Evolutionary conservation across 1,139 yeast genomes (phyloP), one percentile per base, ranked within the genome.

Genomic region (Hemisphaericaspora lyxosophila): DNA sequence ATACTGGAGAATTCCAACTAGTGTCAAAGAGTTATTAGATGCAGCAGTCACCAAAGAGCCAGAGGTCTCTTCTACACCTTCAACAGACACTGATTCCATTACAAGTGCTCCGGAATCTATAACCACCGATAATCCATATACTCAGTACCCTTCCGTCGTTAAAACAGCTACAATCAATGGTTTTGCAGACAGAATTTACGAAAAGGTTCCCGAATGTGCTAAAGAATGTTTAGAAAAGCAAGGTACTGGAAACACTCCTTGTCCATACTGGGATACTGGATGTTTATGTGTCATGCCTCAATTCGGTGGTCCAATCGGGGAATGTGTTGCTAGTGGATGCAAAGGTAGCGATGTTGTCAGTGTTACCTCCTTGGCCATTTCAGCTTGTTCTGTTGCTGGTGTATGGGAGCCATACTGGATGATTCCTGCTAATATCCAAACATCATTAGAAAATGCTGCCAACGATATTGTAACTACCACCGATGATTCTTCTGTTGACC

Each of bases 391-490:
- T 30, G 46, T 48, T 12, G 77, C 64, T 18, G 78, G 78, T 36
- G 78, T 70, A 14, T 62, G 64, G 44, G 53, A 64, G 23, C 60
- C 60, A 33, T 56, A 44, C 40, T 71, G 75, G 75, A 60, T 64
- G 60, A 59, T 70, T 36, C 59, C 52, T 26, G 52, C 54, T n/a
- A 55, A 72, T 7, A 59, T 67, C 25, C 57, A 66, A 5, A 42
- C 60, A n/a, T 61, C 47, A 5, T 51, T 71, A 28, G 50, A 53
- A 5, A 37, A 68, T 29, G 74, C 71, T 29, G 65, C 55, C 25
- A n/a, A n/a, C n/a, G n/a, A n/a, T n/a, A n/a, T 19, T 19, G 22
- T 6, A 19, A 19, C 8, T 8, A 19, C 22, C 6, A 19, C 7
- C 6, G 6, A 6, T 19, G 22, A 19, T 19, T 19, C 6, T 19